Evolutionary conservation across 1,284 basidiomycete species (phyloP), one percentile per base, ranked within the genome.

Genomic region (Sanghuangporus weigelae): DNA sequence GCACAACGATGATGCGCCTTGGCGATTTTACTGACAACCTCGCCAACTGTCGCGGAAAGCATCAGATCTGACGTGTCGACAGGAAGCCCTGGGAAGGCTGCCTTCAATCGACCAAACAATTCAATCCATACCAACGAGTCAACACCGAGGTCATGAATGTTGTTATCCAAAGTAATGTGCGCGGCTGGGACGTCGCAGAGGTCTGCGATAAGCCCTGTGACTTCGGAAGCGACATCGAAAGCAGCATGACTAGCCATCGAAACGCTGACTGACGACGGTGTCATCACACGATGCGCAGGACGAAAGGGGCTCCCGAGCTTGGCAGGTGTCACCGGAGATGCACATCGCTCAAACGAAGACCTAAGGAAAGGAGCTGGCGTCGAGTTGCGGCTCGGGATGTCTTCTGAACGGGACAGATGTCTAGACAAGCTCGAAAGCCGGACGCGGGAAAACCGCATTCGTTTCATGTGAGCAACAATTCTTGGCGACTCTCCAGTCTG

Each of bases 91-190:
- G 79, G 74, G 62, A 80, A 76, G 0, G 72, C 51, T 3, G 64
- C 66, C 44, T 76, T 76, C 11, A 84, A 71, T 16, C 73, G 75
- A 5, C 72, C 70, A 11, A 75, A 71, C 2, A 84, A 74, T 71
- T 85, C 83, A 62, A 84, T 82, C 46, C 77, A 78, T 79, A 84
- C 81, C 59, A 85, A 70, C 1, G 83, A 85, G 69, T 85, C 84
- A 49, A 85, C 74, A 0, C 84, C 84, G 3, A 84, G 74, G 36
- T 76, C 73, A 16, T 73, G 72, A 19, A 86, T 74, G 59, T 79
- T 77, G 1, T 74, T 72, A 51, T 75, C 63, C 3, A 72, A 35
- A 26, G 73, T 66, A 42, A 84, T 57, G 4, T 73, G 67, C 10
- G 68, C 57, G 0, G 63, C 7, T 44, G 70, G 63, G 44, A 83